Conservation (phyloP, 371 early-diverging fungal genomes). For the Apophysomyces ossiformis region DNA sequence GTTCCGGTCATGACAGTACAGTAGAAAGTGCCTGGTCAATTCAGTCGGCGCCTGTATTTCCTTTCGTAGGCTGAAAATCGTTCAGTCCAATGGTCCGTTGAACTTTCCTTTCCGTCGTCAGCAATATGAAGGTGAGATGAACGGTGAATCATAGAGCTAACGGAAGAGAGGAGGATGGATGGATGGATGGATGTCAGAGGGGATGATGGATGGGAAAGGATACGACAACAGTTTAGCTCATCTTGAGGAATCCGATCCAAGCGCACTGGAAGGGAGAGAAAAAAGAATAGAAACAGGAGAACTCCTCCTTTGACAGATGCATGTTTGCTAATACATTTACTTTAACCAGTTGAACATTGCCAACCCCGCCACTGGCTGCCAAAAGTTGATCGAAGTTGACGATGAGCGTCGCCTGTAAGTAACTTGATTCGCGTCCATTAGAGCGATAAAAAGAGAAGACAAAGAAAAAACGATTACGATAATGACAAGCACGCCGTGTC, state of each 20-base stretch:
- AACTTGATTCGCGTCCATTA: background rate
- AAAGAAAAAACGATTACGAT: background rate
- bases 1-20: too few species aligned
- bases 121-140: conserved; percentile 27
- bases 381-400: conserved; percentile 95
- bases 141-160: background rate
- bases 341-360: conserved; percentile 88
- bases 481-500: background rate
- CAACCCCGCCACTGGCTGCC: conserved; percentile 96
- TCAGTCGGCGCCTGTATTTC: background rate
- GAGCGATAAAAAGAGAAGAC: too few species aligned
- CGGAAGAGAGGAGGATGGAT: background rate
- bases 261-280: background rate
- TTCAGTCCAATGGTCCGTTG: background rate
- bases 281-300: too few species aligned
- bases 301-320: background rate
- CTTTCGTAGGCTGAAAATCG: conserved; percentile 7
- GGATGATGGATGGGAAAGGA: conserved; percentile 14
- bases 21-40: background rate
- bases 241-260: background rate
- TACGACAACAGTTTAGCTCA: conserved; percentile 2
- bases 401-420: conserved; percentile 90
- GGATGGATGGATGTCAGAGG: conserved; percentile 19
- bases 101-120: conserved; percentile 21
- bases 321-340: conserved; percentile 7